A percentile compares a stretch with the other conserved stretches of the same genome.
Evolutionary conservation across 2,329 filamentous ascomycete species (phyloP).

Genomic region (Alternaria incomplexa): DNA sequence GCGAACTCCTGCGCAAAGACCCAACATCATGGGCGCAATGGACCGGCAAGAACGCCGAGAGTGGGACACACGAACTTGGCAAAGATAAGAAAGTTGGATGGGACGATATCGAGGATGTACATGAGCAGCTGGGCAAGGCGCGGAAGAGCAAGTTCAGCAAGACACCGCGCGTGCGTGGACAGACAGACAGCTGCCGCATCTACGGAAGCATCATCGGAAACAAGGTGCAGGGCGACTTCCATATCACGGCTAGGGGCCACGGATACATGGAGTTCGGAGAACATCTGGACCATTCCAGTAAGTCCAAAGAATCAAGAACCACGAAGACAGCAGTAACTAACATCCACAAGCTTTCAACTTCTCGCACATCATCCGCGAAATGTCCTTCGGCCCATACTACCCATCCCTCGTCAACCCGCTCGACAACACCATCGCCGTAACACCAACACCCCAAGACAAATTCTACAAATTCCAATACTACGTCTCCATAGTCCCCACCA

Average conservation of each 20-base stretch:
- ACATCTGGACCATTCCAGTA: constrained; percentile 83
- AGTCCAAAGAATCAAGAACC: constrained; percentile 41
- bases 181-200: constrained; percentile 80
- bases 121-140: constrained; percentile 82
- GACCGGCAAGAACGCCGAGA: constrained; percentile 72
- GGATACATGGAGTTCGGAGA: constrained; percentile 84
- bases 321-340: constrained; percentile 2
- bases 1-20: constrained; percentile 74
- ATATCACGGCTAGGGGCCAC: constrained; percentile 93
- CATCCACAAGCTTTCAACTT: constrained; percentile 84
- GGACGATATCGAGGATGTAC: constrained; percentile 80
- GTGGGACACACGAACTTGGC: constrained; percentile 52
- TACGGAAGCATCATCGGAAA: constrained; percentile 91
- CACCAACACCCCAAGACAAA: constrained; percentile 73
- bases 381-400: constrained; percentile 97
- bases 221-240: constrained; percentile 97
- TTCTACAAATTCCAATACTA: constrained; percentile 99
- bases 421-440: constrained; percentile 87
- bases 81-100: constrained; percentile 47
- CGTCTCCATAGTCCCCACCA: constrained; percentile 89
- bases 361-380: constrained; percentile 92
- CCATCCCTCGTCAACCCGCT: constrained; percentile 92
- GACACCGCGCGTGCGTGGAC: constrained; percentile 70
- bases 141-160: constrained; percentile 71
- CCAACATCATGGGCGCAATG: constrained; percentile 82